These are phyloP conservation scores for Mortierella hygrophila DNA, from an alignment of 192 early-diverging fungal species.

Conservation along the genomic window DNA sequence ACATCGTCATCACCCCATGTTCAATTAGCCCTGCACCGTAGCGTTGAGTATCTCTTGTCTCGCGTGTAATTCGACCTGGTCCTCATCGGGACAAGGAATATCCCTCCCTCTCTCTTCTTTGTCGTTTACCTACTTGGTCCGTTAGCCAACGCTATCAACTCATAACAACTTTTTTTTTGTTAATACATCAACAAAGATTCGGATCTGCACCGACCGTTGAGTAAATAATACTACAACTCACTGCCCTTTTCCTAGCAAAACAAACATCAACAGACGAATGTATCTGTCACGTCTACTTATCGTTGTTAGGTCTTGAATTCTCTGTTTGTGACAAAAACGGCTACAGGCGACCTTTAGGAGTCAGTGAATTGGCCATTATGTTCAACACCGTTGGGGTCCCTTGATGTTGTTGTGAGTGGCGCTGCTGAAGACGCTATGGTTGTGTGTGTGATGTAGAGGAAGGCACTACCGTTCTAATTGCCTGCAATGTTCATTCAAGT, in stretches of 20 bases:
- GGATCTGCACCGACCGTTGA: neutral
- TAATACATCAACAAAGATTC: neutral
- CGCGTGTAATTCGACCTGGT: constrained; percentile 1
- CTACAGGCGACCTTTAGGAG: neutral
- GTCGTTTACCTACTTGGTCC: neutral
- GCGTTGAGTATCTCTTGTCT: neutral
- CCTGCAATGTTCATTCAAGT: neutral
- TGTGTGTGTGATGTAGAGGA: too few species aligned
- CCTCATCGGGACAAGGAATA: neutral
- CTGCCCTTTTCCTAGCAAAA: neutral
- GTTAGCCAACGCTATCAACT: neutral
- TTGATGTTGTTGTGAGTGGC: too few species aligned
- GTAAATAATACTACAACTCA: neutral
- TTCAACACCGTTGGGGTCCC: neutral
- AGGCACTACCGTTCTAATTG: too few species aligned
- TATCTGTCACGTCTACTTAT: neutral
- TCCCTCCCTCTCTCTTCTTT: neutral
- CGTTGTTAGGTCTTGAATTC: neutral
- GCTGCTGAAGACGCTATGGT: too few species aligned
- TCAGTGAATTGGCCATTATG: neutral
- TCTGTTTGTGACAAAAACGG: neutral
- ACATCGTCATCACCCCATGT: neutral
- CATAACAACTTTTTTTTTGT: neutral
- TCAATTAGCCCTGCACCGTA: neutral
- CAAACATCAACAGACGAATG: neutral